Evolutionary conservation across 148 eudicot species (phyloP).

Genomic region (Rhododendron simsii): DNA sequence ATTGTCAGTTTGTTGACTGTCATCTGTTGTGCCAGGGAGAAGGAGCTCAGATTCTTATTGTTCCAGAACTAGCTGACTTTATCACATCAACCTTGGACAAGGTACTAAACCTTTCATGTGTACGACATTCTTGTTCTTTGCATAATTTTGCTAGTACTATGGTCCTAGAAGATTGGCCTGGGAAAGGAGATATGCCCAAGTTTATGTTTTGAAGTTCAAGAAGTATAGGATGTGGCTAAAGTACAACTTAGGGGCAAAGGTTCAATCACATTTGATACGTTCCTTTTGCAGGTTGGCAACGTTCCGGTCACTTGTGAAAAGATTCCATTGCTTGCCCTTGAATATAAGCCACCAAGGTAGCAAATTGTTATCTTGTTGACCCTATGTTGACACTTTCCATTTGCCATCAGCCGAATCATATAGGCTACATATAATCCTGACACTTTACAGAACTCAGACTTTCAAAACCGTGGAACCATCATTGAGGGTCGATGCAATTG

Average conservation of each 20-base stretch:
- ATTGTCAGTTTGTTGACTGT: neutral
- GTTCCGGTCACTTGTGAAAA: conserved; percentile 70
- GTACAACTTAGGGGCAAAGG: neutral
- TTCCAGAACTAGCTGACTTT: conserved; percentile 85
- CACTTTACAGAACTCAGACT: conserved; percentile 53
- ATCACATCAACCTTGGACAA: conserved; percentile 66
- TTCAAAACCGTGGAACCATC: conserved; percentile 83
- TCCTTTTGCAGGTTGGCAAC: conserved; percentile 65
- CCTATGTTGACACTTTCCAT: neutral
- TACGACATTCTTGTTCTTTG: neutral
- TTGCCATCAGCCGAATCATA: neutral
- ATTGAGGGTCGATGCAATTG: conserved; percentile 76
- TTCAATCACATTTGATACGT: conserved; percentile 3
- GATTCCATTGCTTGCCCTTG: conserved; percentile 72
- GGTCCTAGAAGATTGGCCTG: neutral
- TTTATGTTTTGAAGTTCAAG: neutral
- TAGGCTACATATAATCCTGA: neutral
- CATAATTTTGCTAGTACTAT: neutral
- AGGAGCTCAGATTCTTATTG: conserved; percentile 88
- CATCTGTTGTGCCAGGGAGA: conserved; percentile 56
- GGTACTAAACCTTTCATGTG: conserved; percentile 35
- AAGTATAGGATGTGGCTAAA: neutral
- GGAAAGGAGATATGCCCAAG: neutral
- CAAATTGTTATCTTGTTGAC: neutral
- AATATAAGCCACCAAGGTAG: conserved; percentile 86